Evolutionary conservation across 257 asterid species (phyloP), one percentile per base, ranked within the genome.

Genomic region (Misopates orontium): DNA sequence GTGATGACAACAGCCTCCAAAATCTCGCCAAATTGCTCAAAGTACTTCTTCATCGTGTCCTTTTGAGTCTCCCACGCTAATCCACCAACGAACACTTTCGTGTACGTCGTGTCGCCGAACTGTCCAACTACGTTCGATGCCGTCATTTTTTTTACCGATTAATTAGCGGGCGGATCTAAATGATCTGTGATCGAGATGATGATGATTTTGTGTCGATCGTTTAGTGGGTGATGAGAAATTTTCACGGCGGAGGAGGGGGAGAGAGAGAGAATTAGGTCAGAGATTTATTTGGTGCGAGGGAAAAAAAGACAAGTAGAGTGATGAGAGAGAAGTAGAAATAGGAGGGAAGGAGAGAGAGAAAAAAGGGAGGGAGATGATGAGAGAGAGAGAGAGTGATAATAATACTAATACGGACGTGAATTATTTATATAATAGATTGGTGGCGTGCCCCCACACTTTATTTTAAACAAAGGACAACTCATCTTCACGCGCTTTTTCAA

Each of bases 41-140:
- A 93, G 83, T 93, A 93, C 12, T 78, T 82, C 84, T 80, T 88
- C 99, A 93, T 93, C 56, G 97, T 93, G 45, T 93, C 99, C 82
- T 93, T 93, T 66, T 90, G 99, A 42, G 99, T 90, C 84, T 93
- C 99, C 99, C 99, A 93, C 16, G 99, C 99, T 79, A 93, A 75
- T 0, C 99, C 99, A 1, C 99, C 98, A 12, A 93, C 98, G 52
- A 93, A 93, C 53, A 93, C 93, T 75, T 93, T 93, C 10, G 97
- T 92, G 78, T 89, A 84, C 0, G 97, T 92, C 3, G 98, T 93
- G 40, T 93, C 98, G 18, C 98, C 97, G 62, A 90, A 93, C 77
- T 83, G 91, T 11, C 84, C 86, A 13, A 67, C 80, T 25, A 66
- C 51, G 76, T 72, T 75, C 14, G 85, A 71, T 25, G 91, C 84